phyloP scores from a whole-genome alignment of 1,139 yeast species.

The Kodamaea sp. region DNA sequence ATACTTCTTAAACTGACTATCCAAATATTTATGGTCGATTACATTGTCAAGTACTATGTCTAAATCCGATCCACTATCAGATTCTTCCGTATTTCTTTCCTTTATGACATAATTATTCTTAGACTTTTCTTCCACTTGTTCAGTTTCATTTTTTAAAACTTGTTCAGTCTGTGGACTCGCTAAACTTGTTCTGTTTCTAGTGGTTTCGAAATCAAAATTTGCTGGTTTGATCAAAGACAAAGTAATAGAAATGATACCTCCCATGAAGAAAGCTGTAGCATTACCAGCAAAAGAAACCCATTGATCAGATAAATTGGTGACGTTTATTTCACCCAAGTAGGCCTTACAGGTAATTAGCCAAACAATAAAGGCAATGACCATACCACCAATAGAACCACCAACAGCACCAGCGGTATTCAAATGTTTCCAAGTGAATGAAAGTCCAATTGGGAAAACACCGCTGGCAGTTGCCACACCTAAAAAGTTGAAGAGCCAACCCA shows the following conservation, averaged over 20 bases:
- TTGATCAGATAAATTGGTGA: constrained; percentile 17
- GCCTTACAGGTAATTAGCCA: constrained; percentile 21
- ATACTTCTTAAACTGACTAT: constrained; percentile 19
- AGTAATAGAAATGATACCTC: constrained; percentile 29
- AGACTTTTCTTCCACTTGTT: not conserved
- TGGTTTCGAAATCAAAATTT: constrained; percentile 29
- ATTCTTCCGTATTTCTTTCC: constrained; percentile 4
- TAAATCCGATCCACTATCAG: constrained; percentile 4
- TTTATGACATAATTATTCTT: constrained; percentile 1
- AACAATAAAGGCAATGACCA: constrained; percentile 18
- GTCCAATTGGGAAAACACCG: constrained; percentile 41
- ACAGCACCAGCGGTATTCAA: constrained; percentile 33
- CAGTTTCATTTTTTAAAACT: not conserved
- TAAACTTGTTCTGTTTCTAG: constrained; percentile 32
- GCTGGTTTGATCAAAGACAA: constrained; percentile 33
- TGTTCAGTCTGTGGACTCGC: not conserved
- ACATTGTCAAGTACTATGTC: constrained; percentile 5
- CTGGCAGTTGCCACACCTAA: constrained; percentile 39
- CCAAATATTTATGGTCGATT: constrained; percentile 14
- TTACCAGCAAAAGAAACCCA: constrained; percentile 24
- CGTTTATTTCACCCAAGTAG: constrained; percentile 24
- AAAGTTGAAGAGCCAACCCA: constrained; percentile 42
- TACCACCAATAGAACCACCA: constrained; percentile 26
- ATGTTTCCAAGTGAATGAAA: constrained; percentile 39
- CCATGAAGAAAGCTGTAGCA: constrained; percentile 21